Evolutionary conservation across 345 rosid genomes (phyloP).

Genomic region (Lepidium sativum): DNA sequence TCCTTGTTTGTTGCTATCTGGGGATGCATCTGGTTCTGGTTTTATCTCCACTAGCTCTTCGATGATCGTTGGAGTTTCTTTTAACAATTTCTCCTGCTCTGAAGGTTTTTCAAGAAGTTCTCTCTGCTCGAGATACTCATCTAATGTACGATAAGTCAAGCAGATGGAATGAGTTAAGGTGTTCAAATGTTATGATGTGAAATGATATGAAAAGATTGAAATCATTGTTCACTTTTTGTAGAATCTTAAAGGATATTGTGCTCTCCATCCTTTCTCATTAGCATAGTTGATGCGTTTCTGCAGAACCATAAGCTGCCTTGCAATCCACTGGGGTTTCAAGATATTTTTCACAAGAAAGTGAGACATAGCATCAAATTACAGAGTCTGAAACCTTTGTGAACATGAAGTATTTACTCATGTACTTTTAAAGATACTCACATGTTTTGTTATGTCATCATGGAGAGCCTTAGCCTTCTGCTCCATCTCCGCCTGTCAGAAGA

Average conservation of each 20-base stretch:
- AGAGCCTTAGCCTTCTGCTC: constrained; percentile 20
- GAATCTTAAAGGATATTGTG: constrained; percentile 23
- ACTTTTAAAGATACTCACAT: constrained; percentile 20
- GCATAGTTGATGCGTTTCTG: constrained; percentile 25
- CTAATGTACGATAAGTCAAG: constrained; percentile 13
- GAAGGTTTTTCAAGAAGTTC: constrained; percentile 19
- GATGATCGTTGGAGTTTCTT: constrained; percentile 15
- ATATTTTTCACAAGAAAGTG: not conserved
- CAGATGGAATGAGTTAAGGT: constrained; percentile 6
- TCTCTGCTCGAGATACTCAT: constrained; percentile 21
- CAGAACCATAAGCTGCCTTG: constrained; percentile 19
- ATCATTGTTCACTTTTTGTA: not conserved
- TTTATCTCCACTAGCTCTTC: constrained; percentile 19
- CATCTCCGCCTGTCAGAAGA: constrained; percentile 16
- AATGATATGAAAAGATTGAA: not conserved
- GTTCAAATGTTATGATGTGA: not conserved
- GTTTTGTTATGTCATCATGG: constrained; percentile 25
- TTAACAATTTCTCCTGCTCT: constrained; percentile 25
- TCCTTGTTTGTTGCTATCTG: constrained; percentile 3
- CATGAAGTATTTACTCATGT: not conserved
- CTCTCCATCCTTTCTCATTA: constrained; percentile 27
- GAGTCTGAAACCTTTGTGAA: not conserved
- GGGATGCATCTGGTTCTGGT: not conserved
- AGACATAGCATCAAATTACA: constrained; percentile 3
- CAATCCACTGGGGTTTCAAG: constrained; percentile 23